Conservation (phyloP, 1,139 yeast genomes). For the Tardiomyces blankii region DNA sequence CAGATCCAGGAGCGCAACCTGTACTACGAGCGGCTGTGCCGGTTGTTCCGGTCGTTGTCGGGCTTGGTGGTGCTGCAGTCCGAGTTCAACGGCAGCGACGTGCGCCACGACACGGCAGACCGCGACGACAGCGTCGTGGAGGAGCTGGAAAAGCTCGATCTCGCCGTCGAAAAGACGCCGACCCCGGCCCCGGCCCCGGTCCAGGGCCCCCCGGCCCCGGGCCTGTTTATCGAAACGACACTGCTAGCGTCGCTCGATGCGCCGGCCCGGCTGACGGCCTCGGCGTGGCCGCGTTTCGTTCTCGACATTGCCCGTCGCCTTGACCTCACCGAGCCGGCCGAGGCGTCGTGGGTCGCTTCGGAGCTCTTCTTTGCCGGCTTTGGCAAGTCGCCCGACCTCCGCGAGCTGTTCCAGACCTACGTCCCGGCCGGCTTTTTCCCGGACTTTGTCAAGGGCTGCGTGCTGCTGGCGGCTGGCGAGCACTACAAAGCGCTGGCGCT, state of each 20-base stretch:
- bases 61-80: not conserved
- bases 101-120: not conserved
- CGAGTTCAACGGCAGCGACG: not conserved
- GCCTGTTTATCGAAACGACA: not conserved
- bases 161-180: not conserved
- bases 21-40: not conserved
- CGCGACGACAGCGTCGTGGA: not conserved
- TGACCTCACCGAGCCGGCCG: not conserved
- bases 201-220: not conserved
- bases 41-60: conserved; percentile 1
- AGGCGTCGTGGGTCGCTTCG: conserved; percentile 1
- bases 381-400: not conserved
- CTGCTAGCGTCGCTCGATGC: not conserved
- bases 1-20: not conserved
- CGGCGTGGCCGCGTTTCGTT: conserved; percentile 1
- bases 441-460: conserved; percentile 15
- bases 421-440: conserved; percentile 12
- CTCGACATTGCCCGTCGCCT: not conserved
- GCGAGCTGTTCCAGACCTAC: conserved; percentile 7
- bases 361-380: conserved; percentile 2
- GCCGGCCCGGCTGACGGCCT: not conserved
- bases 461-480: conserved; percentile 10
- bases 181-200: not conserved
- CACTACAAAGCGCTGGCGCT: conserved; percentile 10
- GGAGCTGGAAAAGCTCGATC: not conserved